Percentiles rank a stretch among this genome's conserved stretches.
Conservation (phyloP, 2,329 filamentous ascomycete species). For the Aspergillus ustus region DNA sequence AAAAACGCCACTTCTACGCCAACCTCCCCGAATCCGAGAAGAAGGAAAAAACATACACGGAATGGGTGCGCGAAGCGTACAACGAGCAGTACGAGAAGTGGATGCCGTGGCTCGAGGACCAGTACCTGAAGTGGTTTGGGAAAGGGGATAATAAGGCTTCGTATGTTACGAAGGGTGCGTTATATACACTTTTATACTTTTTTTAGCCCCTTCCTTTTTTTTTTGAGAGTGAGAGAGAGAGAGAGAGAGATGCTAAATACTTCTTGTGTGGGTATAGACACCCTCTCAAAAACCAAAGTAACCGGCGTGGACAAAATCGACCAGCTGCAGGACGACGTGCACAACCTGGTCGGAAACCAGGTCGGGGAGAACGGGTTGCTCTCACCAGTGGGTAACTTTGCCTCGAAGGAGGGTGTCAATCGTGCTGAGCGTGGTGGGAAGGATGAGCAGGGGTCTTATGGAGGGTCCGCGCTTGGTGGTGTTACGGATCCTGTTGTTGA, state of each 20-base stretch:
- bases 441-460: slow-evolving; percentile 54
- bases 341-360: slow-evolving; percentile 55
- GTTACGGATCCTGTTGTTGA: slow-evolving; percentile 22
- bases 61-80: slow-evolving; percentile 54
- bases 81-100: slow-evolving; percentile 59
- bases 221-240: too few species aligned
- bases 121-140: slow-evolving; percentile 60
- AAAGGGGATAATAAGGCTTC: slow-evolving; percentile 60
- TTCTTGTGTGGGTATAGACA: slow-evolving; percentile 40
- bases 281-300: slow-evolving; percentile 57
- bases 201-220: too few species aligned
- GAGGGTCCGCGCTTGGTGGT: slow-evolving; percentile 18
- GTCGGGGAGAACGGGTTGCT: slow-evolving; percentile 57
- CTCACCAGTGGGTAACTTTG: slow-evolving; percentile 54
- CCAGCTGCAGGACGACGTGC: slow-evolving; percentile 56
- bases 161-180: slow-evolving; percentile 57
- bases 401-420: slow-evolving; percentile 59
- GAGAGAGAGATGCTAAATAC: background rate
- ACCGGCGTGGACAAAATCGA: slow-evolving; percentile 57
- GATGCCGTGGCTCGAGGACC: slow-evolving; percentile 62
- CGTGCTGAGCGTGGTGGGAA: slow-evolving; percentile 59
- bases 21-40: slow-evolving; percentile 21
- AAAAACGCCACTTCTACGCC: slow-evolving; percentile 27
- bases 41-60: slow-evolving; percentile 32
- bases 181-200: background rate